Base-by-base conservation (phyloP, 768 basidiomycete genomes). In the Chiua virens region DNA sequence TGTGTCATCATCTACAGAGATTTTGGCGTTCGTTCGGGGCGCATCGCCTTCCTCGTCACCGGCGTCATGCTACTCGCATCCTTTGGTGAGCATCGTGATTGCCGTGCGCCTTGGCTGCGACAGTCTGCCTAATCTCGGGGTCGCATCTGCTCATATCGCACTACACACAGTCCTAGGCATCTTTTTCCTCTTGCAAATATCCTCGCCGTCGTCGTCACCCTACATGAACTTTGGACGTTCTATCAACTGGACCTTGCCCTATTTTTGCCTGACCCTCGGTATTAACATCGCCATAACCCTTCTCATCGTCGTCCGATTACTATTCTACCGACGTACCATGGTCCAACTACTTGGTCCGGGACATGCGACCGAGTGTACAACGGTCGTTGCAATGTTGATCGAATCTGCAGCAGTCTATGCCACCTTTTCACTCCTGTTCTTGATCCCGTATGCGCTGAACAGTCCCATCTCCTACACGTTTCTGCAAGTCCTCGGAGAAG, bases 401-500 rank as follows among this genome's bases (percentile, higher is more conserved):
- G 66, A 68, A 45, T 66, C 60, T 4, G 66, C 66, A 0, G 55
- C 68, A 0, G n/a, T 68, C n/a, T 68, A 68, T 20, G 47, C 68
- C n/a, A 47, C 53, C 3, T 66, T 66, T 42, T 47, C 57, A 1
- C 58, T 68, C 40, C 34, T 68, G 22, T 63, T 70, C 42, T 18
- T 68, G 22, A 37, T 70, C 25, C 60, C 65, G 0, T 76, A 61
- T 44, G 59, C 57, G 14, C 9, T 52, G 4, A 34, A 60, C 13
- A 53, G 45, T n/a, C 41, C 60, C 1, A 27, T 69, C 13, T 67
- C 68, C 13, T 72, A 71, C 42, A 41, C 68, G 2, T 64, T 75
- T 38, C 43, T 76, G 9, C 71, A 69, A n/a, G 53, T 64, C 11
- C 54, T 74, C 0, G 68, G 70, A 5, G 70, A 69, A 52, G 60